These are phyloP conservation scores for Macrolepiota albuminosa DNA, from an alignment of 768 basidiomycete genomes.

Conservation along the genomic window DNA sequence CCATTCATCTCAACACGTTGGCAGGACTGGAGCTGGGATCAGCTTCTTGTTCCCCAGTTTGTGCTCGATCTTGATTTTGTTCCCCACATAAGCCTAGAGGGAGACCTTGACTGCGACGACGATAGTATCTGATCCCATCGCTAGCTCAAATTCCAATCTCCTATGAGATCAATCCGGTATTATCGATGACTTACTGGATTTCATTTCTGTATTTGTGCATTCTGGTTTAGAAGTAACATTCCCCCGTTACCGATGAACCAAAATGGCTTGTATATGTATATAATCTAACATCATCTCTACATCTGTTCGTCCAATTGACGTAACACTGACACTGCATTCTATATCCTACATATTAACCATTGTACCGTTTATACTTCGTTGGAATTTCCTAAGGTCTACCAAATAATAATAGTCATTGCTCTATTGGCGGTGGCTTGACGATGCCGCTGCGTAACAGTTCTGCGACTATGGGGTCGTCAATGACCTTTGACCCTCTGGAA, in stretches of 20 bases:
- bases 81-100: neutral
- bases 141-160: neutral
- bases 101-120: neutral
- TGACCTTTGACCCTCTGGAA: slow-evolving; percentile 41
- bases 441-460: slow-evolving; percentile 58
- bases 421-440: slow-evolving; percentile 41
- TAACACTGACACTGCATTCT: neutral
- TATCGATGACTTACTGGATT: neutral
- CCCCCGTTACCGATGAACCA: neutral
- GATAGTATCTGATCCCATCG: neutral
- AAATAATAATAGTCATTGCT: slow-evolving; percentile 18
- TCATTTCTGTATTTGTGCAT: neutral
- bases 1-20: slow-evolving; percentile 21
- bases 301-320: neutral
- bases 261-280: neutral
- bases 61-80: slow-evolving; percentile 4
- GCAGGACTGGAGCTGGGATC: slow-evolving; percentile 42
- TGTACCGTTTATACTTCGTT: neutral
- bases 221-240: neutral
- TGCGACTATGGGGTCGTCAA: slow-evolving; percentile 39
- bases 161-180: neutral
- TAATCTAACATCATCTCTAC: neutral
- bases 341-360: neutral
- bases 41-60: slow-evolving; percentile 31
- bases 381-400: neutral